These are phyloP conservation scores for Epichloe uncinata DNA, from an alignment of 2,329 filamentous ascomycete species.

Conservation along the genomic window DNA sequence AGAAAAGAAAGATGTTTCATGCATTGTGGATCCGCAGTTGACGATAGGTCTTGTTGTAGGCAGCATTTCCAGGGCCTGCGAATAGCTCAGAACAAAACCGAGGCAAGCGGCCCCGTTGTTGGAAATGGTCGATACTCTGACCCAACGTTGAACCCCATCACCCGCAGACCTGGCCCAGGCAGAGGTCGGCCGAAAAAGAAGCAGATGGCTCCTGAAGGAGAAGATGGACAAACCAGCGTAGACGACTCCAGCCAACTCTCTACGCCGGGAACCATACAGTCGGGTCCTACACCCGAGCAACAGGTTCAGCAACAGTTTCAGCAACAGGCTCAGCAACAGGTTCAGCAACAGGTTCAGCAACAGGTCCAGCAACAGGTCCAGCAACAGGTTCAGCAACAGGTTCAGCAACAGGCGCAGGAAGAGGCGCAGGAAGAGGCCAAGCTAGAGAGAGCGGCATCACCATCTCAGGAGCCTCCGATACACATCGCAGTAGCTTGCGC, in stretches of 20 bases:
- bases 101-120: conserved; percentile 21
- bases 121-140: conserved; percentile 30
- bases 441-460: neutral
- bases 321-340: neutral
- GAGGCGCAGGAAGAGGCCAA: too few species aligned
- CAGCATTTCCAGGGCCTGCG: conserved; percentile 50
- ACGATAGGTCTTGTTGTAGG: conserved; percentile 18
- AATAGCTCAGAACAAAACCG: conserved; percentile 39
- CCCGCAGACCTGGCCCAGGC: conserved; percentile 44
- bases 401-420: neutral
- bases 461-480: neutral
- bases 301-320: neutral
- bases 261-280: neutral
- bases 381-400: neutral
- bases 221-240: neutral
- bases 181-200: conserved; percentile 40
- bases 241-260: neutral
- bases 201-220: neutral
- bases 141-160: conserved; percentile 44
- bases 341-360: neutral
- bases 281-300: neutral
- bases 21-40: neutral
- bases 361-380: neutral
- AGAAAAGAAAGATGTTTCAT: neutral
- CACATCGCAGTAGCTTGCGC: neutral